phyloP scores from a whole-genome alignment of 2,329 filamentous ascomycete genomes.

The Aspergillus thermomutatus region DNA sequence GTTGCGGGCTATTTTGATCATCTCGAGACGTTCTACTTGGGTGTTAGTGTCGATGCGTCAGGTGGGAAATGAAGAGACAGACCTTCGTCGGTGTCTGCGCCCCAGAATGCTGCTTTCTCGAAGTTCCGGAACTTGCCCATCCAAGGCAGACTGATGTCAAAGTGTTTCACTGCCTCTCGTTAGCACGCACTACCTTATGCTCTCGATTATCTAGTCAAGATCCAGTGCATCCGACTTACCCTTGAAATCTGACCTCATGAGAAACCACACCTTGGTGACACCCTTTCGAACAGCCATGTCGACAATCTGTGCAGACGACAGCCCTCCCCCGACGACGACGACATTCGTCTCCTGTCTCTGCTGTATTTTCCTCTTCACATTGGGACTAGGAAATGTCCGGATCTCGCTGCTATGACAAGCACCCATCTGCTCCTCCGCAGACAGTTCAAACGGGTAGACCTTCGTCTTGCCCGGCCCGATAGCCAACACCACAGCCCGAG shows the following conservation, averaged over 20 bases:
- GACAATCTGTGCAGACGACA: slow-evolving; percentile 71
- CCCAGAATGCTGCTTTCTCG: slow-evolving; percentile 74
- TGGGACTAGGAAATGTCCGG: slow-evolving; percentile 53
- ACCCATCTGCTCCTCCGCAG: slow-evolving; percentile 44
- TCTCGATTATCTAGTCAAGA: background rate
- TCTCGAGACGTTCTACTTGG: slow-evolving; percentile 58
- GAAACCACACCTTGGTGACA: slow-evolving; percentile 64
- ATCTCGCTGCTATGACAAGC: slow-evolving; percentile 65
- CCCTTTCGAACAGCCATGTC: slow-evolving; percentile 64
- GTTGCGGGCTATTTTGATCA: slow-evolving; percentile 63
- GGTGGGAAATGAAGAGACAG: background rate
- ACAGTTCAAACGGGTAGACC: slow-evolving; percentile 40
- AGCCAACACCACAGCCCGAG: slow-evolving; percentile 65
- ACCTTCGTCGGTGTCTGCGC: slow-evolving; percentile 65
- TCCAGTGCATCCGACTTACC: slow-evolving; percentile 31
- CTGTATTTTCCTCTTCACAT: slow-evolving; percentile 54
- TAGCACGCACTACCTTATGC: no score
- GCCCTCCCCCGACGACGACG: slow-evolving; percentile 69
- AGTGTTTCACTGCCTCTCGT: slow-evolving; percentile 62
- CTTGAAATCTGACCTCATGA: slow-evolving; percentile 59
- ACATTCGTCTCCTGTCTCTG: slow-evolving; percentile 55
- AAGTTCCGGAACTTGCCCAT: slow-evolving; percentile 79
- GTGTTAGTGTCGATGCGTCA: background rate
- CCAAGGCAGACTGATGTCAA: slow-evolving; percentile 74
- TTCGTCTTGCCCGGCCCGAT: slow-evolving; percentile 66